Percentiles rank a stretch among this genome's conserved stretches.
Evolutionary conservation across 306 rosid genomes (phyloP).

Genomic region (Trifolium pratense): DNA sequence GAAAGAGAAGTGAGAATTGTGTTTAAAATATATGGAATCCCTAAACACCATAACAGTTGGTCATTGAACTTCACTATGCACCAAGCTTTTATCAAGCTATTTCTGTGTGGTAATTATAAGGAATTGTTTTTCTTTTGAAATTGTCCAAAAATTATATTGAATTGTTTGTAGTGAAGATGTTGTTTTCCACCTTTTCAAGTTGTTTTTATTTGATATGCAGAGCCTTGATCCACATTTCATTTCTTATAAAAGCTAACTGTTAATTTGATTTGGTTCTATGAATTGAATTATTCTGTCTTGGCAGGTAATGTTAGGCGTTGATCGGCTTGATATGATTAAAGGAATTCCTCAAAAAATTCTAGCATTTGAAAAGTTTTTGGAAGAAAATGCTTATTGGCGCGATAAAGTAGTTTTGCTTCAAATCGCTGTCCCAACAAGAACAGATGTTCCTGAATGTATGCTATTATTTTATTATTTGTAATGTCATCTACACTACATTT

Average conservation of each 20-base stretch:
- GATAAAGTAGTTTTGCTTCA: constrained; percentile 95
- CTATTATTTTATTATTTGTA: constrained; percentile 38
- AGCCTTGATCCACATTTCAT: constrained; percentile 11
- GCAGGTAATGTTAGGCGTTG: constrained; percentile 95
- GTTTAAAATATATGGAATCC: too few relatives aligned
- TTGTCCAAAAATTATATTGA: background rate
- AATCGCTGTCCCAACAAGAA: constrained; percentile 96
- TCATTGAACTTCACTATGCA: background rate
- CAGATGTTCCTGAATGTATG: constrained; percentile 91
- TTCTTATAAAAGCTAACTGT: background rate
- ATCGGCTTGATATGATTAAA: constrained; percentile 98
- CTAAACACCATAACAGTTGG: background rate
- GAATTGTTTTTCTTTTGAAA: background rate
- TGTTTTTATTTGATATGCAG: background rate
- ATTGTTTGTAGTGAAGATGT: constrained; percentile 13
- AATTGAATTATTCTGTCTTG: constrained; percentile 37
- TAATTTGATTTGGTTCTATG: constrained; percentile 19
- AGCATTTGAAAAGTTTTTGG: constrained; percentile 94
- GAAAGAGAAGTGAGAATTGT: background rate
- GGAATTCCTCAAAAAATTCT: constrained; percentile 94
- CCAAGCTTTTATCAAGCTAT: constrained; percentile 26
- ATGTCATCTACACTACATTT: constrained; percentile 10
- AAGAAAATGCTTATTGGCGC: constrained; percentile 89
- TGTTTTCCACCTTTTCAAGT: constrained; percentile 4
- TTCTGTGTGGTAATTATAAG: background rate